These are phyloP conservation scores for Coemansia sp. DNA, from an alignment of 192 early-diverging fungal genomes.

Conservation along the genomic window DNA sequence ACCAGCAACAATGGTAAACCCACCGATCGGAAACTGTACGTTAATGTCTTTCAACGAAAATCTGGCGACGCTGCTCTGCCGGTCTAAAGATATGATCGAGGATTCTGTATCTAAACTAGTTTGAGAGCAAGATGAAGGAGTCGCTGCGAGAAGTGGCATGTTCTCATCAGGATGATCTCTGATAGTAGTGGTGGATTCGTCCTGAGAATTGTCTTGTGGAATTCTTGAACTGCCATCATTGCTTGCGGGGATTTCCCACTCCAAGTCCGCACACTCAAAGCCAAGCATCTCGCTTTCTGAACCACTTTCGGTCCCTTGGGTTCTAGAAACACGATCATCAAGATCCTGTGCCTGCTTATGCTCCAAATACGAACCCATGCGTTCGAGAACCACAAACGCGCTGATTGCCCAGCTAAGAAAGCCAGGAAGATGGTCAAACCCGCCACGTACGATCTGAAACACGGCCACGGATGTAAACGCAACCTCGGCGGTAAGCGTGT, in stretches of 20 bases:
- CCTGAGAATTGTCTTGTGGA: background rate
- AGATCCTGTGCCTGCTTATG: slow-evolving; percentile 67
- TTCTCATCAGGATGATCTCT: background rate
- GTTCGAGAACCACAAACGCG: slow-evolving; percentile 62
- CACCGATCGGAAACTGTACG: slow-evolving; percentile 65
- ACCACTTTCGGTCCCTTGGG: slow-evolving; percentile 43
- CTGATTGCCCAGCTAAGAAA: slow-evolving; percentile 61
- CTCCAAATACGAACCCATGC: slow-evolving; percentile 72
- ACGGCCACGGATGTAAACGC: slow-evolving; percentile 73
- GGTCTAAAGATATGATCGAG: slow-evolving; percentile 1
- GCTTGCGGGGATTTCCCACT: slow-evolving; percentile 15
- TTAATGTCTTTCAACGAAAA: slow-evolving; percentile 67
- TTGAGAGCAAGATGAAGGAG: background rate
- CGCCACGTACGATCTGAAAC: slow-evolving; percentile 65
- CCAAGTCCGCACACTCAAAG: slow-evolving; percentile 39
- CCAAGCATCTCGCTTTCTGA: slow-evolving; percentile 10
- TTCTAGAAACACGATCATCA: slow-evolving; percentile 25
- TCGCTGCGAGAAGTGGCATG: background rate
- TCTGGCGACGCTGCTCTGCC: background rate
- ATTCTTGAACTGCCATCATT: background rate
- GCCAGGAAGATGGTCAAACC: slow-evolving; percentile 65
- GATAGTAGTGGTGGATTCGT: background rate
- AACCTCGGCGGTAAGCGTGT: slow-evolving; percentile 62
- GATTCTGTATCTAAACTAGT: background rate
- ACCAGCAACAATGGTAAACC: slow-evolving; percentile 75